Conservation (phyloP, 306 rosid species). For the Hippophae rhamnoides region DNA sequence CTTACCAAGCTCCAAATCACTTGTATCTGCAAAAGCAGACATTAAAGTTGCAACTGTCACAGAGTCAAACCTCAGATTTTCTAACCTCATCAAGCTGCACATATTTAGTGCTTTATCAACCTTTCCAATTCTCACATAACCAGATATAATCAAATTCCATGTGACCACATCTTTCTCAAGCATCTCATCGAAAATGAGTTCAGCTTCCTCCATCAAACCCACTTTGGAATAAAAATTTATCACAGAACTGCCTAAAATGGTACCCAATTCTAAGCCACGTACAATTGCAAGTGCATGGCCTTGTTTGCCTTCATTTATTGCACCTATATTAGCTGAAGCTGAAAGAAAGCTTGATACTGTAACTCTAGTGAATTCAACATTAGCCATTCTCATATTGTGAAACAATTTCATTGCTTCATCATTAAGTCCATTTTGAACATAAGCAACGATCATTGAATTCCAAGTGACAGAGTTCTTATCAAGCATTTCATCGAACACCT, state of each 20-base stretch:
- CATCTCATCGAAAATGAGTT: conserved; percentile 40
- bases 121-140: conserved; percentile 45
- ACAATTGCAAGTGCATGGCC: conserved; percentile 57
- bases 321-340: conserved; percentile 54
- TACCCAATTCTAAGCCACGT: conserved; percentile 43
- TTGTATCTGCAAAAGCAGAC: conserved; percentile 47
- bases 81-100: conserved; percentile 42
- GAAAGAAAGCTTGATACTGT: conserved; percentile 58
- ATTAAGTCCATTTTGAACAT: conserved; percentile 49
- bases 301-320: conserved; percentile 55
- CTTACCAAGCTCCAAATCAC: conserved; percentile 45
- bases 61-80: conserved; percentile 57
- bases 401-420: conserved; percentile 51
- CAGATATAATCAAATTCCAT: conserved; percentile 71
- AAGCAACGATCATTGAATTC: conserved; percentile 62
- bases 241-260: conserved; percentile 61
- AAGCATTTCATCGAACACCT: conserved; percentile 51
- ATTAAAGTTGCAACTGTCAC: conserved; percentile 61
- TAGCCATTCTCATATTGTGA: conserved; percentile 42
- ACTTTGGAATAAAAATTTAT: conserved; percentile 72
- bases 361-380: conserved; percentile 42
- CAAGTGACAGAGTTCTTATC: conserved; percentile 55
- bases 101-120: conserved; percentile 45
- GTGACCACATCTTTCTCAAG: conserved; percentile 54
- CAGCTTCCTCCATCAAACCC: conserved; percentile 60